Evolutionary conservation across 2,329 filamentous ascomycete genomes (phyloP).

Genomic region (Ceratocystis variospora): DNA sequence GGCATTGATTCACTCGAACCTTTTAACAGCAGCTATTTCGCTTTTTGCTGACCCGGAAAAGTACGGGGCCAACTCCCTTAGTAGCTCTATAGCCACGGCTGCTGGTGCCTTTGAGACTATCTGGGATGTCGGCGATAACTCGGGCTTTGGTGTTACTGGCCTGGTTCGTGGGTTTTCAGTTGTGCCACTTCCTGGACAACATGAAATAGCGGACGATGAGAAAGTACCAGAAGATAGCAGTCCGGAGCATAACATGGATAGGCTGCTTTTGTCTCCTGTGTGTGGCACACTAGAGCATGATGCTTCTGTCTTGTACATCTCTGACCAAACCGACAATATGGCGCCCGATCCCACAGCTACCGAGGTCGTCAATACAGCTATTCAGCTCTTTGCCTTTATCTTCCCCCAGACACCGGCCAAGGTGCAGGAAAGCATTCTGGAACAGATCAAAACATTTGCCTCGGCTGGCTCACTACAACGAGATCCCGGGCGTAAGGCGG

Average conservation of each 20-base stretch:
- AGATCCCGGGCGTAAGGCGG: conserved; percentile 76
- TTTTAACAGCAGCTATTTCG: conserved; percentile 76
- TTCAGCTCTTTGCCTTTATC: conserved; percentile 81
- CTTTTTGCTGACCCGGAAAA: conserved; percentile 89
- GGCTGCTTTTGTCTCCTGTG: conserved; percentile 52
- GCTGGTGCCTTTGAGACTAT: conserved; percentile 83
- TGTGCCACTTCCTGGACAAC: conserved; percentile 55
- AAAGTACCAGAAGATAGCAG: conserved; percentile 38
- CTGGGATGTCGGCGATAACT: conserved; percentile 92
- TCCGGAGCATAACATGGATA: conserved; percentile 52
- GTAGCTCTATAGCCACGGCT: conserved; percentile 80
- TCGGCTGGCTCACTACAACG: conserved; percentile 66
- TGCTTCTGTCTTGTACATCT: conserved; percentile 58
- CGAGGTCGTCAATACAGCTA: conserved; percentile 86
- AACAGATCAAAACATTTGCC: conserved; percentile 85
- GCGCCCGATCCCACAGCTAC: conserved; percentile 70
- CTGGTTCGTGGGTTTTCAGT: conserved; percentile 66
- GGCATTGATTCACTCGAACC: conserved; percentile 75
- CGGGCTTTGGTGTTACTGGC: conserved; percentile 83
- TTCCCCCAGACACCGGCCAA: conserved; percentile 80
- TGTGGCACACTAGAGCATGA: conserved; percentile 82
- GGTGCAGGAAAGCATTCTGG: conserved; percentile 88
- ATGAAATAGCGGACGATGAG: conserved; percentile 29
- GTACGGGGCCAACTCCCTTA: conserved; percentile 70
- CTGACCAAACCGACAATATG: conserved; percentile 24